Evolutionary conservation across 1,139 yeast species (phyloP), one percentile per base, ranked within the genome.

Genomic region (Geotrichum europaeum): DNA sequence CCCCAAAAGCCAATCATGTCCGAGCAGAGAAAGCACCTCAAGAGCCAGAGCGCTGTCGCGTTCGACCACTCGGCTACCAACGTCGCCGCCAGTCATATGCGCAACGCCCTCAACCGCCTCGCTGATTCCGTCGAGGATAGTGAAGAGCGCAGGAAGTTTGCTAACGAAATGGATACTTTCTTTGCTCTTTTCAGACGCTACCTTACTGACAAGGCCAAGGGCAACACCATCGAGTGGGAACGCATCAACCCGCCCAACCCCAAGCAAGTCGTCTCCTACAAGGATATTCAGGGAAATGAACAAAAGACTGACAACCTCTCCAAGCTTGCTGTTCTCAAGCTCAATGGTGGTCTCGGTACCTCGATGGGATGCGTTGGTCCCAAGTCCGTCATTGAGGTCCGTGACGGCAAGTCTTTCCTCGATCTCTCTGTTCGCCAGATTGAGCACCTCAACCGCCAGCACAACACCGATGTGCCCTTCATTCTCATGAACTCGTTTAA

Each of bases 291-390:
- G 58, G 67, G 65, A 60, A 60, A 69, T 68, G 52, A 79, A 51
- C 76, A 75, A 18, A 73, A 76, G 59, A 71, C 80, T 59, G 74
- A 77, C 61, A 85, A 85, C 75, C 82, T 95, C 72, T 77, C 85
- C 68, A 92, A 92, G 76, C 82, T 94, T 73, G 98, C 98, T 3
- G 99, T 94, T 55, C 82, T 94, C 76, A 94, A 94, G 79, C 84
- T 94, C 74, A 94, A 94, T 75, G 99, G 99, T 80, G 99, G 99
- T 58, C 82, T 94, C 69, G 99, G 99, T 73, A 94, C 99, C 49
- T 92, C 99, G 18, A 94, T 94, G 99, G 99, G 99, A 62, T 95
- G 99, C 79, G 98, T 94, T 65, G 99, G 99, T 62, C 99, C 99
- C 65, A 94, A 94, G 77, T 89, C 97, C 25, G 96, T 94, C 67